phyloP scores from a whole-genome alignment of 2,329 filamentous ascomycete species.

The Penicillium paneum region DNA sequence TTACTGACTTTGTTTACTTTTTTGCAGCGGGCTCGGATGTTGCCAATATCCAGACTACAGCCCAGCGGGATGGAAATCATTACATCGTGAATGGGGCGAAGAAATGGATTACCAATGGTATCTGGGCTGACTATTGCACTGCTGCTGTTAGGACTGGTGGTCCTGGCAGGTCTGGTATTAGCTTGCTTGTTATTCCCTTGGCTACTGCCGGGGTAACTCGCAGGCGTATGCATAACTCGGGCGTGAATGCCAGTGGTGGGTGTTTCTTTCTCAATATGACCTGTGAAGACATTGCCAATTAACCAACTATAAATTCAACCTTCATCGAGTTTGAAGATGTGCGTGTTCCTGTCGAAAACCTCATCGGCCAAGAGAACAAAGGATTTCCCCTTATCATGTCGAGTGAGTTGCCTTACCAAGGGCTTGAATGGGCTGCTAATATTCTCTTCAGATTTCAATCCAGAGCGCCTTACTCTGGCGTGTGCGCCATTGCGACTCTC shows the following conservation, averaged over 20 bases:
- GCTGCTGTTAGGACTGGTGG: constrained; percentile 60
- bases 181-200: constrained; percentile 64
- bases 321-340: constrained; percentile 72
- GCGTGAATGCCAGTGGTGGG: constrained; percentile 62
- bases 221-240: constrained; percentile 57
- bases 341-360: constrained; percentile 64
- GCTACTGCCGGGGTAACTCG: constrained; percentile 58
- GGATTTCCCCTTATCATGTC: constrained; percentile 73
- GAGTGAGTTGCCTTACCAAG: constrained; percentile 37
- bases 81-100: constrained; percentile 66
- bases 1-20: constrained; percentile 9
- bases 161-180: constrained; percentile 58
- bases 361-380: constrained; percentile 66
- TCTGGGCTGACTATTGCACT: constrained; percentile 60
- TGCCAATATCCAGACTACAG: constrained; percentile 61
- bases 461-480: constrained; percentile 66
- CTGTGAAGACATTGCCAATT: neutral
- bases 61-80: constrained; percentile 48
- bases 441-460: constrained; percentile 61
- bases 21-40: constrained; percentile 59
- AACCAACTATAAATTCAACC: constrained; percentile 41
- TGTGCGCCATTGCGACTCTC: constrained; percentile 62
- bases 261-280: neutral
- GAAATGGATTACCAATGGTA: constrained; percentile 65
- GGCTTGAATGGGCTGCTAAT: neutral